phyloP scores from a whole-genome alignment of 106 monocot species.

The Phalaenopsis equestris region DNA sequence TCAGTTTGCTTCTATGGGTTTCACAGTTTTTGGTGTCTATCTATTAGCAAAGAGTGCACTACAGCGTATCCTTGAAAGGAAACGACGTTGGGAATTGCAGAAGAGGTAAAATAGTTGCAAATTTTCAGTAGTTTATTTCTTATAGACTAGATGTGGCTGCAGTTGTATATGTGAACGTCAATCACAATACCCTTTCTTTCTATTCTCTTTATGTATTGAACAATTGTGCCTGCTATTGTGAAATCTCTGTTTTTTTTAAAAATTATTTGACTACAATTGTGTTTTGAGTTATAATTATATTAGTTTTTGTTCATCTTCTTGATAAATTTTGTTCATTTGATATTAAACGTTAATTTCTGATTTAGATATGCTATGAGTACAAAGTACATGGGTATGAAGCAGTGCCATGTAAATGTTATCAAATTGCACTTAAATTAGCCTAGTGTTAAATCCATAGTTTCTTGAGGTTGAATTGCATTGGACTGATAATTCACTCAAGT shows the following conservation, averaged over 20 bases:
- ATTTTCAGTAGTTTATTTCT: background rate
- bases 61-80: constrained; percentile 63
- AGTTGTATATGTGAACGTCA: background rate
- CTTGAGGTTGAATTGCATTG: background rate
- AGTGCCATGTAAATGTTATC: background rate
- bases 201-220: background rate
- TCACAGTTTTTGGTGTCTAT: constrained; percentile 72
- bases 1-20: constrained; percentile 71
- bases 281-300: background rate
- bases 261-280: background rate
- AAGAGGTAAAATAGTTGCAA: constrained; percentile 46
- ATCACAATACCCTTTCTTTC: background rate
- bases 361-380: background rate
- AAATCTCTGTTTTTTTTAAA: background rate
- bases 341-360: background rate
- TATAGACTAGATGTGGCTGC: background rate
- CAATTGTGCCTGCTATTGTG: background rate
- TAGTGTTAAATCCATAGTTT: too few relatives aligned
- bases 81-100: constrained; percentile 53
- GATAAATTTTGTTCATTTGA: background rate
- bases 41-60: constrained; percentile 72
- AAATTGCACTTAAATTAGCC: background rate
- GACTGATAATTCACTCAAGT: background rate
- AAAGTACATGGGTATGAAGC: background rate
- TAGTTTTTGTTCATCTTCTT: background rate